Conservation (phyloP, 1,284 basidiomycete species). For the Puccinia brachypodii region DNA sequence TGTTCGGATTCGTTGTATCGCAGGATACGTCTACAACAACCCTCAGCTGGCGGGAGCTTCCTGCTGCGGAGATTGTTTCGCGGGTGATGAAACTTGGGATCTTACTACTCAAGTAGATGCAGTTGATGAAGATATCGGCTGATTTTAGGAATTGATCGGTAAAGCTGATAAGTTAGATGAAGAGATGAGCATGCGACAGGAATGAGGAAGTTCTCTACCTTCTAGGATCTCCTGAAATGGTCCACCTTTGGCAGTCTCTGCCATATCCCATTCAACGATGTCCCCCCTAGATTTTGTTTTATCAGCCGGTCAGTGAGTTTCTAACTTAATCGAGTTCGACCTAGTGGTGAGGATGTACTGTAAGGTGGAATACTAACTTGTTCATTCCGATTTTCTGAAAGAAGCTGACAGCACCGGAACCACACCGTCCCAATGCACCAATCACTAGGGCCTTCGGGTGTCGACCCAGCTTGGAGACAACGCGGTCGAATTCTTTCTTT, state of each 20-base stretch:
- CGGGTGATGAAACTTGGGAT: conserved; percentile 83
- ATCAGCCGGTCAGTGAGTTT: not conserved
- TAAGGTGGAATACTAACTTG: not conserved
- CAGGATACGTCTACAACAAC: conserved; percentile 98
- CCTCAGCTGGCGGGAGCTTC: conserved; percentile 68
- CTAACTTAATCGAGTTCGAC: not conserved
- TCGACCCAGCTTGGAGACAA: conserved; percentile 65
- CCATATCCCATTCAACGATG: conserved; percentile 97
- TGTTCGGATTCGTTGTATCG: conserved; percentile 98
- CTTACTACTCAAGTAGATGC: conserved; percentile 89
- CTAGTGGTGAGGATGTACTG: not conserved
- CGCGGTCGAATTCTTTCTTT: conserved; percentile 54
- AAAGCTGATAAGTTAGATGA: not conserved
- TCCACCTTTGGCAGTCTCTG: conserved; percentile 93
- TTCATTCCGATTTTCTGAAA: conserved; percentile 89
- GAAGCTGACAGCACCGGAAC: conserved; percentile 91
- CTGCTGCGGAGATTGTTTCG: conserved; percentile 73
- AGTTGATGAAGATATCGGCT: conserved; percentile 98
- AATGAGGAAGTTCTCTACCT: conserved; percentile 25
- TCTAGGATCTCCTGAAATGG: conserved; percentile 95
- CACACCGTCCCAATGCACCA: conserved; percentile 92
- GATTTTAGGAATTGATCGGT: not conserved
- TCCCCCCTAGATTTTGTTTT: conserved; percentile 70
- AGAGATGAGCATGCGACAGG: not conserved
- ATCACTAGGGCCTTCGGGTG: conserved; percentile 88